Base-by-base conservation (phyloP, 345 rosid species). In the Balakata baccata region DNA sequence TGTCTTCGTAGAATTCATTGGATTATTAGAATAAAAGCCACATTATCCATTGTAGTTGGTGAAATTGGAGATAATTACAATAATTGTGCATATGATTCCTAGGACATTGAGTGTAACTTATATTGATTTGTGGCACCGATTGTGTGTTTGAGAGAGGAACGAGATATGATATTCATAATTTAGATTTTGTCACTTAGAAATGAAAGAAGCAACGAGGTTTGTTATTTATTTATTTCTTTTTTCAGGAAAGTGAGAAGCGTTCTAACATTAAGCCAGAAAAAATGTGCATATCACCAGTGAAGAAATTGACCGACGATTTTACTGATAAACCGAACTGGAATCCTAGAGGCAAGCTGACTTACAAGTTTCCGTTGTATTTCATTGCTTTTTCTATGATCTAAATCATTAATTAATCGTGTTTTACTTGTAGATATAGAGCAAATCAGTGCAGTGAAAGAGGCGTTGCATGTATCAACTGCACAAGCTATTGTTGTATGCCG, bases 391-490 rank as follows among this genome's bases (percentile, higher is more conserved):
- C 11, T 18, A 6, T 13, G 18, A 66, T 25, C 34, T 39, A 39
- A n/a, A 64, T 1, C 34, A 58, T 64, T 11, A 7, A 37, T 6
- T 7, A 1, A 38, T 23, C 12, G 25, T 54, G 49, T 38, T 41
- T 29, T 79, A 47, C 7, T 70, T 23, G 11, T 51, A 92, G 98
- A 90, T 81, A 68, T 75, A 73, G 85, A 80, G 52, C 97, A 92
- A 69, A 77, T 89, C 75, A 84, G 80, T 38, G 87, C 77, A n/a
- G 94, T 84, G 34, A 94, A 86, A 81, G 96, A 89, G 83, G 92
- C 84, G 20, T 67, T 94, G 77, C 97, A 94, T 20, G 91, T 94
- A 25, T 89, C 97, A 11, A 89, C 87, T 4, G 87, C 88, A 12
- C 98, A 88, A 10, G 62, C 88, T 18, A 81, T 61, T 46, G 71